Percentiles rank a stretch among this genome's conserved stretches.
phyloP scores from a whole-genome alignment of 768 basidiomycete species.

The Sarcomyxa edulis region DNA sequence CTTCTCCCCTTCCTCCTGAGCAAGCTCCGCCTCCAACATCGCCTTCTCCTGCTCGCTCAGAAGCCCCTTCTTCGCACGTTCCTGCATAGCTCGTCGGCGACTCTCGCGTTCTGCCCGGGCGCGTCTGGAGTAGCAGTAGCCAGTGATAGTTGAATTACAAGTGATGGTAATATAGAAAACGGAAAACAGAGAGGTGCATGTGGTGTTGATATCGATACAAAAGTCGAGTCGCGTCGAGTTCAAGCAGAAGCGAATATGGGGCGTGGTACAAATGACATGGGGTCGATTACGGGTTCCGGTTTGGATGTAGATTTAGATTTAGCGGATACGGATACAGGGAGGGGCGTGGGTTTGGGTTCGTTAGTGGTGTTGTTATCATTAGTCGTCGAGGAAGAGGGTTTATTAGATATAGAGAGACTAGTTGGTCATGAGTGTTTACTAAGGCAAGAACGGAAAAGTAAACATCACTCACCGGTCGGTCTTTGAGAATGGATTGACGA shows the following conservation, averaged over 20 bases:
- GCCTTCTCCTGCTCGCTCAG: constrained; percentile 52
- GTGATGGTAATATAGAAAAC: constrained; percentile 14
- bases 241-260: constrained; percentile 64
- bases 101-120: constrained; percentile 74
- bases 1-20: constrained; percentile 23
- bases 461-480: constrained; percentile 68
- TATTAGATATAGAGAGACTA: constrained; percentile 34
- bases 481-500: constrained; percentile 34
- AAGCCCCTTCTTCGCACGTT: constrained; percentile 68
- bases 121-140: too few relatives aligned
- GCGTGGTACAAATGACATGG: constrained; percentile 56
- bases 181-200: constrained; percentile 7
- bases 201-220: constrained; percentile 22
- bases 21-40: constrained; percentile 40
- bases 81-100: constrained; percentile 62
- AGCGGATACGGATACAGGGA: constrained; percentile 7
- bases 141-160: too few relatives aligned
- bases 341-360: constrained; percentile 16
- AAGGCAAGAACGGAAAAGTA: constrained; percentile 16
- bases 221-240: constrained; percentile 20
- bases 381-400: constrained; percentile 12
- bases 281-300: constrained; percentile 30
- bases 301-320: constrained; percentile 29
- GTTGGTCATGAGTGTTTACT: constrained; percentile 64
- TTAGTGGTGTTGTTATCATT: constrained; percentile 15